Evolutionary conservation across 148 eudicot species (phyloP), one percentile per base, ranked within the genome.

Genomic region (Rhododendron mucronatum): DNA sequence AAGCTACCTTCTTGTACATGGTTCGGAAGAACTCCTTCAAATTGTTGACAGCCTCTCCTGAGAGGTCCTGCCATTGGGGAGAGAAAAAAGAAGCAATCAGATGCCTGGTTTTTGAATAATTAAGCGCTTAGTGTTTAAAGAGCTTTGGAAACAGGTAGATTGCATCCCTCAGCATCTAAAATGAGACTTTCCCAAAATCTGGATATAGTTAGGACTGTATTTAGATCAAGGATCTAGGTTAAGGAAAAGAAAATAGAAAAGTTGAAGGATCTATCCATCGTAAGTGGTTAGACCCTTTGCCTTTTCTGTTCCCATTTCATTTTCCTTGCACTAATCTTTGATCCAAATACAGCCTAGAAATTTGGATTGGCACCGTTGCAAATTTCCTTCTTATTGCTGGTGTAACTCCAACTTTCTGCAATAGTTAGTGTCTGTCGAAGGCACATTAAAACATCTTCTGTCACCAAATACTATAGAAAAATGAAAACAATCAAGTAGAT

Each of bases 1-100:
- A 71, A 80, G 53, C 74, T 55, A 84, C 99, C 99, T 95, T 93
- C 86, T 92, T 95, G 90, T 93, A 95, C 93, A 97, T 85, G 78
- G 93, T 81, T 87, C 90, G 94, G 91, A 95, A 97, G 86, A 92
- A 97, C 69, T 91, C 93, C 77, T 88, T 92, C 91, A 97, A 85
- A 83, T 95, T 94, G 78, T 93, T 89, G 76, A 91, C 91, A 69
- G 88, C 90, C 73, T 95, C 96, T 79, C 98, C 99, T 10, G 93
- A 94, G 88, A 95, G 99, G 80, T 91, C 96, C 99, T 97, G 91
- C 59, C 73, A 88, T 78, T 73, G 18, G 73, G 50, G 77, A 65
- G 65, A 69, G 39, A 86, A 50, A 47, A 50, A 23, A 71, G 39
- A 71, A 71, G 76, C 41, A 59, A 65, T 45, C 16, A 45, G 16